A percentile compares a stretch with the other conserved stretches of the same genome.
phyloP scores from a whole-genome alignment of 306 rosid genomes.

The Gleditsia sinensis region DNA sequence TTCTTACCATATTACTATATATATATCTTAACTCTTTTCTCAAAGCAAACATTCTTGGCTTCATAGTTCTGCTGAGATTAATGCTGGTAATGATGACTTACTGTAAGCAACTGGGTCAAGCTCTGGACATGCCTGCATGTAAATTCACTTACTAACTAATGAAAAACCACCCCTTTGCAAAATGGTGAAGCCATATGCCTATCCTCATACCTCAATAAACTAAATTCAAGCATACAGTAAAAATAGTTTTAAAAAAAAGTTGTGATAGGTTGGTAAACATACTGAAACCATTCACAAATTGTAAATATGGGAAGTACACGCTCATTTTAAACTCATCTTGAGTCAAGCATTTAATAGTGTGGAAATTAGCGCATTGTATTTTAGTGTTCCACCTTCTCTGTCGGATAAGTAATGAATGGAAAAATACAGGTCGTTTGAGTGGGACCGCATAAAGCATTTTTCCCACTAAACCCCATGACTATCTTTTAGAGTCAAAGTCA shows the following conservation, averaged over 20 bases:
- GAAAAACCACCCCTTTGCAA: background rate
- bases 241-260: no score
- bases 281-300: background rate
- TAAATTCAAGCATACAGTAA: conserved; percentile 29
- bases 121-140: background rate
- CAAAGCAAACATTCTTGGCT: background rate
- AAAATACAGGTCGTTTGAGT: conserved; percentile 19
- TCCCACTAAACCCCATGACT: conserved; percentile 29
- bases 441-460: conserved; percentile 36
- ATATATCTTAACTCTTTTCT: background rate
- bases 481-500: background rate
- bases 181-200: conserved; percentile 11
- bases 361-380: conserved; percentile 27
- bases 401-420: conserved; percentile 11
- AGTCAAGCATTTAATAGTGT: conserved; percentile 37
- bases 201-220: background rate
- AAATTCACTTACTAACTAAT: conserved; percentile 1
- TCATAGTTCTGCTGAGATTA: no score
- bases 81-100: background rate
- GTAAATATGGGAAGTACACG: conserved; percentile 21
- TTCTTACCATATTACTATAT: background rate
- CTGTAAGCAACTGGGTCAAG: background rate
- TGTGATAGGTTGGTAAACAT: no score
- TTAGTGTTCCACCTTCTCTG: conserved; percentile 17
- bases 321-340: background rate